Conservation (phyloP, 164 flowering plant genomes). For the Cinnamomum chago region DNA sequence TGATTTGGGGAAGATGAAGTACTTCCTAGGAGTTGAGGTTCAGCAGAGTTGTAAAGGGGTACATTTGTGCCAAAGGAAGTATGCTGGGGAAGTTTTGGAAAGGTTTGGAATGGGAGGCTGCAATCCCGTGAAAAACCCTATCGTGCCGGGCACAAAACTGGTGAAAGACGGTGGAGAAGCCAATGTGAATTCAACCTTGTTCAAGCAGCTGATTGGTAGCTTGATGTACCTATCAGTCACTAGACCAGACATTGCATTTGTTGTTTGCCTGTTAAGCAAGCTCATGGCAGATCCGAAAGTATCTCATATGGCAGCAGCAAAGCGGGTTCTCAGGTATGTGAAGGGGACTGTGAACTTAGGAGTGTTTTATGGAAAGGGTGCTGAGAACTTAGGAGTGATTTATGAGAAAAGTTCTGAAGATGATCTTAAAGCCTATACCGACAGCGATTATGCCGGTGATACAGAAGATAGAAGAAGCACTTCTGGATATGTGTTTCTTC, state of each 20-base stretch:
- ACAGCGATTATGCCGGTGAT: conserved; percentile 12
- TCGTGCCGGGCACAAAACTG: background rate
- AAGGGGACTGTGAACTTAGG: background rate
- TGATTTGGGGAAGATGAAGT: conserved; percentile 1
- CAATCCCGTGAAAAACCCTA: background rate
- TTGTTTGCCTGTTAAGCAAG: background rate
- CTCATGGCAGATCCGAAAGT: background rate
- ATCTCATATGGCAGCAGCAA: conserved; percentile 6
- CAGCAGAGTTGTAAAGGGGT: background rate
- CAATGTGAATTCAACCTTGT: background rate
- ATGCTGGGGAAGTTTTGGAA: background rate
- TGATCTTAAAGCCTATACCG: background rate
- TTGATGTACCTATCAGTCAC: conserved; percentile 2
- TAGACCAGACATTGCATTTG: background rate
- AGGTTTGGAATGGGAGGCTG: background rate
- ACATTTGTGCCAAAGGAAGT: conserved; percentile 1
- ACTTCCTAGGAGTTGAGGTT: conserved; percentile 3
- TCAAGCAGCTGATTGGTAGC: background rate
- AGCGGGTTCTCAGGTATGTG: conserved; percentile 5
- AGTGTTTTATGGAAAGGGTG: background rate
- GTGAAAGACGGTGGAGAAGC: background rate
- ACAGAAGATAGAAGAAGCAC: conserved; percentile 13
- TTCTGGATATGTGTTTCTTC: conserved; percentile 6
- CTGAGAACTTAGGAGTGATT: background rate
- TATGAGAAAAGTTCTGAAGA: too few relatives aligned